Conservation (phyloP, 805 yeast genomes). For the Candida parachauliodes region DNA sequence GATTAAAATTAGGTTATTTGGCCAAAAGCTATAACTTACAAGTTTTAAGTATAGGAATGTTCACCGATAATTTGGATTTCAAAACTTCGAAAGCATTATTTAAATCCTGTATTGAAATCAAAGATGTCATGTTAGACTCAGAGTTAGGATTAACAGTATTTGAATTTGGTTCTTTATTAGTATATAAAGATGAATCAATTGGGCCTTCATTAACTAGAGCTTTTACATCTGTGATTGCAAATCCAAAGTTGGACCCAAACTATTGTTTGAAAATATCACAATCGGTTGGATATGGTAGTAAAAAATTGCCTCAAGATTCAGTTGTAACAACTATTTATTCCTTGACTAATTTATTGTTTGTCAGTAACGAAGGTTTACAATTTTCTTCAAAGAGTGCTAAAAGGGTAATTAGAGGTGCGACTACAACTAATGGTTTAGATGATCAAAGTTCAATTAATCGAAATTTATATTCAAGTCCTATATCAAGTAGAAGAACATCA, state of each 20-base stretch:
- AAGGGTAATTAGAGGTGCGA: slow-evolving; percentile 17
- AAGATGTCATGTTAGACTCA: slow-evolving; percentile 51
- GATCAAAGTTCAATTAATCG: slow-evolving; percentile 2
- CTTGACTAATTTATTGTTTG: slow-evolving; percentile 67
- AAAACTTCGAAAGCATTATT: slow-evolving; percentile 44
- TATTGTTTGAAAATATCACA: slow-evolving; percentile 53
- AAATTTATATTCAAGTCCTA: slow-evolving; percentile 4
- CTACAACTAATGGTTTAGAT: slow-evolving; percentile 5
- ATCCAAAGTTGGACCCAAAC: slow-evolving; percentile 44
- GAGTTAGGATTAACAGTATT: slow-evolving; percentile 49
- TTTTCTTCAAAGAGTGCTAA: slow-evolving; percentile 20
- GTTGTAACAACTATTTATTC: slow-evolving; percentile 83
- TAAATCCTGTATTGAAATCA: slow-evolving; percentile 48
- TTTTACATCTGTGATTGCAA: slow-evolving; percentile 52
- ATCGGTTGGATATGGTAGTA: slow-evolving; percentile 63
- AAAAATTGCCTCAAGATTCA: slow-evolving; percentile 71
- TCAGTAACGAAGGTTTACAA: slow-evolving; percentile 41
- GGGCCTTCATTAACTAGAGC: slow-evolving; percentile 40
- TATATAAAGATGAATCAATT: slow-evolving; percentile 35
- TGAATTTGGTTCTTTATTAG: slow-evolving; percentile 55
- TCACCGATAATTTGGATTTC: slow-evolving; percentile 43
- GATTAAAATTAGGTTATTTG: slow-evolving; percentile 48
- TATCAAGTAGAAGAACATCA: slow-evolving; percentile 11
- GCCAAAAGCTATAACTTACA: slow-evolving; percentile 58
- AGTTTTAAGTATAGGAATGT: slow-evolving; percentile 55